A percentile compares a stretch with the other conserved stretches of the same genome.
Evolutionary conservation across 2,329 filamentous ascomycete species (phyloP).

Genomic region (Thelonectria olida): DNA sequence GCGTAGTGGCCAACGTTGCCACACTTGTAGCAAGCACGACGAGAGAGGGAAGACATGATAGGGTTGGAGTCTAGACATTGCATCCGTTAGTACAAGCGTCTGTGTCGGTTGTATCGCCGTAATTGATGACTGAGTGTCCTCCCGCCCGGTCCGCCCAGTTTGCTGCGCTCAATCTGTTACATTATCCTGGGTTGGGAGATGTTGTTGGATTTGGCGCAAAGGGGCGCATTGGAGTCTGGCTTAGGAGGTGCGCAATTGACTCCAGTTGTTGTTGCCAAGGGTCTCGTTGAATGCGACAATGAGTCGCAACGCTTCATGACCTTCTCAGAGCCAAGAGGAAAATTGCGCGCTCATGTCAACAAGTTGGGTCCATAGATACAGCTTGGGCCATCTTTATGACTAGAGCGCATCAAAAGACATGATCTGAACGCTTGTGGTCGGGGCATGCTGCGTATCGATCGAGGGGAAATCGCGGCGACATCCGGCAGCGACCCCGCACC

Average conservation of each 20-base stretch:
- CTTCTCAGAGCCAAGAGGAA: background rate
- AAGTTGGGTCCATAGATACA: background rate
- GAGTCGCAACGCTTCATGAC: background rate
- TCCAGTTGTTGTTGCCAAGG: background rate
- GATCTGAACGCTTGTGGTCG: background rate
- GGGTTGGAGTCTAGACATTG: conserved; percentile 28
- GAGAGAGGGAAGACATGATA: conserved; percentile 81
- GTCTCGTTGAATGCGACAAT: background rate
- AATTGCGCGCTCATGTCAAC: background rate
- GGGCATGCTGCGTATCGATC: conserved; percentile 3
- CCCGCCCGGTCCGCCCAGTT: background rate
- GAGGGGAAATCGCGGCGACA: background rate
- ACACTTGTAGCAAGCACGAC: conserved; percentile 85
- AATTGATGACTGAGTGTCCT: background rate
- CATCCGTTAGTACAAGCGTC: conserved; percentile 20
- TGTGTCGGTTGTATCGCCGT: background rate
- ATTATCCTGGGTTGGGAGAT: background rate
- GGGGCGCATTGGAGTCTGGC: background rate
- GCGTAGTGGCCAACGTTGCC: conserved; percentile 83
- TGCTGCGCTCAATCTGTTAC: background rate
- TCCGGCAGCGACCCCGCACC: conserved; percentile 5
- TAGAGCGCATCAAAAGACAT: background rate
- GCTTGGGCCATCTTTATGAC: too few species aligned
- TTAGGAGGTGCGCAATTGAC: background rate
- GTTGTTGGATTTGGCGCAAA: background rate